Evolutionary conservation across 2,329 filamentous ascomycete species (phyloP), one percentile per base, ranked within the genome.

Genomic region (Pestalotiopsis sp.): DNA sequence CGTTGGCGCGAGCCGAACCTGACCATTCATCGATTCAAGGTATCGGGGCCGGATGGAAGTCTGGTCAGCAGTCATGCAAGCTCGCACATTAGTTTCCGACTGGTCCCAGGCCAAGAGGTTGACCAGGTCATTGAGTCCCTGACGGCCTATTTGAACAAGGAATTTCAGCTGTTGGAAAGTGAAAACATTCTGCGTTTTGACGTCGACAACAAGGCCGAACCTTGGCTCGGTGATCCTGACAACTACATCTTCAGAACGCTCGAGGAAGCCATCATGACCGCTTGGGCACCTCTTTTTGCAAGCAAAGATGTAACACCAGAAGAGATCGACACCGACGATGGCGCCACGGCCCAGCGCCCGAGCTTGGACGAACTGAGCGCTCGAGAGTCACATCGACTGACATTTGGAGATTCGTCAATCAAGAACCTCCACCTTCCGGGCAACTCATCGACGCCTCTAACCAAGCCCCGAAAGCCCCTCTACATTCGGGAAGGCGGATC

Each of bases 401-500:
- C 64, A n/a, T 66, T 66, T 44, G 64, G 64, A 30, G 40, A 22
- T 9, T 58, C 55, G 10, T 39, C 24, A 9, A 6, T 9, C 55
- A 66, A 38, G 14, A 22, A 20, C 30, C 44, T n/a, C 13, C 24
- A 30, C 13, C 6, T 13, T 20, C 6, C 55, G 5, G n/a, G 14
- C 52, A 44, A 9, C 10, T n/a, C 52, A 17, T 14, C 20, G 4
- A 22, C 24, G 9, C 14, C 39, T 6, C 24, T 22, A 0, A 79
- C 81, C 3, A 84, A 82, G 70, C 73, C 74, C 11, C 79, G 82
- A 7, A 92, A 90, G 73, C 95, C 94, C 0, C 84, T 99, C 3
- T 98, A 97, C 77, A 99, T 99, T 72, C 89, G 96, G 10, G 96
- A 99, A 80, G 96, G 96, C 13, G 96, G 96, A 4, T 97, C 92